Evolutionary conservation across 768 basidiomycete genomes (phyloP).

Genomic region (Xerocomellus dryophilus): DNA sequence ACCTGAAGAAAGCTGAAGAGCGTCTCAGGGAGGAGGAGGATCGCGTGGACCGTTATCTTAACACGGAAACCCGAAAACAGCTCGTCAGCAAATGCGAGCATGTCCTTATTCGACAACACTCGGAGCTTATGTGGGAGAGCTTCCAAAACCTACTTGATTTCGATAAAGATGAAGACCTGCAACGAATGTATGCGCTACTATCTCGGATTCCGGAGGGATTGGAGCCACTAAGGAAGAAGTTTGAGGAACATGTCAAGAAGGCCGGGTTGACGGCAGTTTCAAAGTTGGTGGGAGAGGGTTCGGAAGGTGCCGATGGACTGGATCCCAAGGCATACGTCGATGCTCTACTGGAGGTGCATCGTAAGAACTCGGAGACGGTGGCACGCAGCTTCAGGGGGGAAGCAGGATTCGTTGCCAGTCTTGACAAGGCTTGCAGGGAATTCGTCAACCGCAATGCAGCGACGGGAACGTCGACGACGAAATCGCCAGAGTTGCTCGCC

Average conservation of each 20-base stretch:
- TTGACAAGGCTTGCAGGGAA: slow-evolving; percentile 93
- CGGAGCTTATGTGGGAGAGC: slow-evolving; percentile 84
- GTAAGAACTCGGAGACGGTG: slow-evolving; percentile 88
- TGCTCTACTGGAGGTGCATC: slow-evolving; percentile 85
- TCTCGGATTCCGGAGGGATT: slow-evolving; percentile 87
- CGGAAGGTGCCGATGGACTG: slow-evolving; percentile 53
- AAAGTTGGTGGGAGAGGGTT: slow-evolving; percentile 58
- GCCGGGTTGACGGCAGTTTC: slow-evolving; percentile 81
- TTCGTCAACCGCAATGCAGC: slow-evolving; percentile 93
- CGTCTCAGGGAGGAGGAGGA: slow-evolving; percentile 93
- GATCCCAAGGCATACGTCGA: slow-evolving; percentile 96
- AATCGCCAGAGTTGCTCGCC: slow-evolving; percentile 89
- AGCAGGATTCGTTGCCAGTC: slow-evolving; percentile 86
- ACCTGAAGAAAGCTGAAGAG: slow-evolving; percentile 92
- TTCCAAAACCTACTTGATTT: slow-evolving; percentile 88
- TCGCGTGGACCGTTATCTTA: slow-evolving; percentile 89
- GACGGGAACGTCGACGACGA: slow-evolving; percentile 77
- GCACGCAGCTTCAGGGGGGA: slow-evolving; percentile 87
- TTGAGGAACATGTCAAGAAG: slow-evolving; percentile 94
- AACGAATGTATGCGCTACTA: slow-evolving; percentile 91
- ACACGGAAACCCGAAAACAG: slow-evolving; percentile 81
- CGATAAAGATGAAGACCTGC: slow-evolving; percentile 93
- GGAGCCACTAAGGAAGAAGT: slow-evolving; percentile 86
- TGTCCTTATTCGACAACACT: slow-evolving; percentile 85
- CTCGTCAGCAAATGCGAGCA: slow-evolving; percentile 84